A percentile compares a stretch with the other conserved stretches of the same genome.
Evolutionary conservation across 202 grass and related monocot species (phyloP).

Genomic region (Musa balbisiana): DNA sequence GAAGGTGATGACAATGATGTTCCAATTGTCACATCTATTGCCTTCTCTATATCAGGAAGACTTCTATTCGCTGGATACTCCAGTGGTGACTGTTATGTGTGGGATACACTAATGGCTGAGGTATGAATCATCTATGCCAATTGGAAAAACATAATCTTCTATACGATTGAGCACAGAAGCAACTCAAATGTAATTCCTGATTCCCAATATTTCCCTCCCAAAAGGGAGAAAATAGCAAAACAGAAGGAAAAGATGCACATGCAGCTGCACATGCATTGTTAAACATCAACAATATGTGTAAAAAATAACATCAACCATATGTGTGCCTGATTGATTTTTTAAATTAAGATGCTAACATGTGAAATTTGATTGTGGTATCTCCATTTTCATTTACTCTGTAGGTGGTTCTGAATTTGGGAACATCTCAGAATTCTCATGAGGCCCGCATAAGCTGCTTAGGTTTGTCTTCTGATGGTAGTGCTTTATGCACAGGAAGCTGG

Average conservation of each 20-base stretch:
- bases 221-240: no score
- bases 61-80: constrained; percentile 98
- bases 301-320: no score
- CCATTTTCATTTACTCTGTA: constrained; percentile 25
- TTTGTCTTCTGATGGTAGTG: constrained; percentile 95
- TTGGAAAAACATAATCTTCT: neutral
- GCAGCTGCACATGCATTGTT: no score
- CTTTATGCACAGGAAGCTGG: constrained; percentile 96
- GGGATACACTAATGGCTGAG: constrained; percentile 95
- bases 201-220: no score
- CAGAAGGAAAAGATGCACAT: no score
- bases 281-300: no score
- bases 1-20: constrained; percentile 61
- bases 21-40: constrained; percentile 78
- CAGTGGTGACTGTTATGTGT: constrained; percentile 93
- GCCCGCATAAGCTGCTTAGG: constrained; percentile 86
- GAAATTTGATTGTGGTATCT: neutral
- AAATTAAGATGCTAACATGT: no score
- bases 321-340: no score
- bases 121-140: constrained; percentile 25
- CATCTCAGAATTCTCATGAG: constrained; percentile 77
- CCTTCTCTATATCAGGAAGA: constrained; percentile 94
- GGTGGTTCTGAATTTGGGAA: constrained; percentile 87
- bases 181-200: no score
- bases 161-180: neutral